These are phyloP conservation scores for Athelia psychrophila DNA, from an alignment of 1,284 basidiomycete genomes.

Conservation along the genomic window DNA sequence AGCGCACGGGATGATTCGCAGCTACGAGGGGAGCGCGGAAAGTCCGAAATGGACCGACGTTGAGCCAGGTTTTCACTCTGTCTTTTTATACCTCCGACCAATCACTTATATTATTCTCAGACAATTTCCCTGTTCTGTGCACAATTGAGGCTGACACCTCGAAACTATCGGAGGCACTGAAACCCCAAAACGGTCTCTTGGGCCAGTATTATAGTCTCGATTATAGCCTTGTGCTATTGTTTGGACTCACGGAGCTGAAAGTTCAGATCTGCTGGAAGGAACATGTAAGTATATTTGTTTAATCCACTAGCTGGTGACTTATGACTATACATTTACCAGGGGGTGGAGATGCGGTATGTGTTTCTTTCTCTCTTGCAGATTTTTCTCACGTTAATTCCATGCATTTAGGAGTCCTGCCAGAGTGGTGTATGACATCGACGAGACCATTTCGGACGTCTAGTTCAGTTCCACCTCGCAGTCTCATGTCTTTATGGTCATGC, in stretches of 20 bases:
- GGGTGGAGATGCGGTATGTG: conserved; percentile 22
- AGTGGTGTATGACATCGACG: conserved; percentile 30
- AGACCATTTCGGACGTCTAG: neutral
- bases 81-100: neutral
- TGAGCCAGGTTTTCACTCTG: conserved; percentile 15
- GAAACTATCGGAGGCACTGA: conserved; percentile 17
- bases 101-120: neutral
- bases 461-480: no score
- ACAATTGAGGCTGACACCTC: conserved; percentile 34
- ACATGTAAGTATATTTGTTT: conserved; percentile 25
- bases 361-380: conserved; percentile 2
- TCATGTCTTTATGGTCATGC: no score
- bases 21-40: conserved; percentile 20
- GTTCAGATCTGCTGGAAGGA: conserved; percentile 44
- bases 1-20: conserved; percentile 21
- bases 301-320: neutral
- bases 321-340: conserved; percentile 17
- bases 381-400: neutral
- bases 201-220: conserved; percentile 30
- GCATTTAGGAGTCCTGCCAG: conserved; percentile 30
- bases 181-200: conserved; percentile 7
- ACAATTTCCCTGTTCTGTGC: neutral
- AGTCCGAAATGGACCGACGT: conserved; percentile 22
- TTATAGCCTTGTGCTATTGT: conserved; percentile 37
- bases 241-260: conserved; percentile 44